A percentile compares a stretch with the other conserved stretches of the same genome.
Evolutionary conservation across 192 early-diverging fungal genomes (phyloP).

Genomic region (Diversispora epigaea): DNA sequence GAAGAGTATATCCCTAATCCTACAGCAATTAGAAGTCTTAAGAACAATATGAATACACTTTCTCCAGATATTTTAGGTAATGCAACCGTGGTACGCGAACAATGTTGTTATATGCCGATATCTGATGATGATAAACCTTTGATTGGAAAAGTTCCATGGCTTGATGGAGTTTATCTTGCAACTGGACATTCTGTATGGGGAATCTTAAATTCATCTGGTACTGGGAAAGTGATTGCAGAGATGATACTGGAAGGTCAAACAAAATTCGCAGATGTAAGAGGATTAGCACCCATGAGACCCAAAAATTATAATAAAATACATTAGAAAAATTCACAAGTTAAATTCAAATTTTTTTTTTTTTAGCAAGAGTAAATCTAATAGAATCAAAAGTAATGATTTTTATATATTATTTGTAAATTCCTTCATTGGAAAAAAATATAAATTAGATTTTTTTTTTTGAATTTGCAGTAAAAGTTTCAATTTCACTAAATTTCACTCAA

Average conservation of each 20-base stretch:
- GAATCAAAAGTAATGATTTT: too few species aligned
- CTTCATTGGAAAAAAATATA: too few species aligned
- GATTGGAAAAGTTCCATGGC: conserved; percentile 40
- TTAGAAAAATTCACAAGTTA: too few species aligned
- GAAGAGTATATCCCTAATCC: conserved; percentile 33
- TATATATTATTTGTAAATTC: too few species aligned
- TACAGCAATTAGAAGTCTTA: conserved; percentile 31
- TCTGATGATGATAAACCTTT: conserved; percentile 37
- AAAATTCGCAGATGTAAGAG: conserved; percentile 32
- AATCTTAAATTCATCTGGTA: conserved; percentile 45
- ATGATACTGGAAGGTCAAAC: conserved; percentile 40
- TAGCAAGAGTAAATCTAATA: too few species aligned
- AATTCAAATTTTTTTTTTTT: too few species aligned
- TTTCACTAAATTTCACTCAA: too few species aligned
- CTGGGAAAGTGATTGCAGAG: conserved; percentile 46
- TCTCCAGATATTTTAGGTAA: conserved; percentile 35
- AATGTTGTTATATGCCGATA: conserved; percentile 50
- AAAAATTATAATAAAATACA: neutral
- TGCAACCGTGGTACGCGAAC: conserved; percentile 29
- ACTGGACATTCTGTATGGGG: conserved; percentile 52
- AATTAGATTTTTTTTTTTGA: too few species aligned
- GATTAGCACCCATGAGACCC: conserved; percentile 25
- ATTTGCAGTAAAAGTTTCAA: too few species aligned
- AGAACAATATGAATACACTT: conserved; percentile 26
- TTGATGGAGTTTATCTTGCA: conserved; percentile 40